Conservation (phyloP, 73 alveolate species). For the Paramecium bursaria region DNA sequence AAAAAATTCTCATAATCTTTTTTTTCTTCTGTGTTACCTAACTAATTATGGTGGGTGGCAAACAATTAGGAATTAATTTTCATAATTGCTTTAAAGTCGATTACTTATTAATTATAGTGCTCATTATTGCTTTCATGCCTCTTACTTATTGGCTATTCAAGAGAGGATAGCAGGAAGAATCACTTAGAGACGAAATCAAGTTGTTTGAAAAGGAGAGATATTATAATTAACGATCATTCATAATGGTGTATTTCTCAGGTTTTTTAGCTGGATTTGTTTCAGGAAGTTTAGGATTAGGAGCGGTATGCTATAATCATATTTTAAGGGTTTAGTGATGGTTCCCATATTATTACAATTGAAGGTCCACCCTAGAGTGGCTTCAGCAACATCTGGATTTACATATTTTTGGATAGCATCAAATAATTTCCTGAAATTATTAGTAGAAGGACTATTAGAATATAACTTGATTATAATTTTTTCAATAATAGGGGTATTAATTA, state of each 20-base stretch:
- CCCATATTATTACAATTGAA: background rate
- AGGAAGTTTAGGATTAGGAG: constrained; percentile 58
- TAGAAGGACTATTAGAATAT: background rate
- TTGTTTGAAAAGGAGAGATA: background rate
- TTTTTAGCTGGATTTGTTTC: constrained; percentile 56
- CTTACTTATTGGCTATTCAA: background rate
- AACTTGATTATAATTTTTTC: constrained; percentile 1
- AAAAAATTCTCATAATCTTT: background rate
- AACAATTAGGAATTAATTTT: background rate
- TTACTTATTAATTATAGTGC: background rate
- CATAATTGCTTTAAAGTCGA: background rate
- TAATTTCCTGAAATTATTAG: constrained; percentile 1
- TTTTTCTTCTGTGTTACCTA: constrained; percentile 3
- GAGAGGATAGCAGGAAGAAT: background rate
- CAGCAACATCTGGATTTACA: constrained; percentile 49
- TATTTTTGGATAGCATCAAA: constrained; percentile 56
- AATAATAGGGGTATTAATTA: constrained; percentile 1
- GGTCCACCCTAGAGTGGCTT: constrained; percentile 28
- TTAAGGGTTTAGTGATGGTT: constrained; percentile 10
- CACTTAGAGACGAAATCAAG: background rate
- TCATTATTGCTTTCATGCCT: background rate
- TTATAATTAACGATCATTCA: background rate
- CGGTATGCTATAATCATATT: no score
- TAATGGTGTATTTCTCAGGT: constrained; percentile 11
- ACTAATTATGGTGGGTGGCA: constrained; percentile 19